These are phyloP conservation scores for Pseudogymnoascus sp. DNA, from an alignment of 2,329 filamentous ascomycete species.

Conservation along the genomic window DNA sequence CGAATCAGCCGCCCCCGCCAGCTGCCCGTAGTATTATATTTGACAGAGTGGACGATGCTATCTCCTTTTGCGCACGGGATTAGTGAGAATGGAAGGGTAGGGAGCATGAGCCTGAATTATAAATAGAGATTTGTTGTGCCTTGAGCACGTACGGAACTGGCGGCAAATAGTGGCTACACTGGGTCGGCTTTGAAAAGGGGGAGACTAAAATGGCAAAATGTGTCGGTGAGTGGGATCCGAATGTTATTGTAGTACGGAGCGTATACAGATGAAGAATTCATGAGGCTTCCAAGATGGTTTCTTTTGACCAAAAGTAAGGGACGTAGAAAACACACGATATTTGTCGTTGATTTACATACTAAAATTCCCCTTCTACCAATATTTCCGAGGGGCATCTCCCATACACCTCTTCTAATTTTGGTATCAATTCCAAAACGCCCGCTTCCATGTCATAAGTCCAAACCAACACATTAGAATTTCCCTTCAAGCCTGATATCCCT, in stretches of 20 bases:
- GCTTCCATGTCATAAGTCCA: neutral
- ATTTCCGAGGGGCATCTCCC: neutral
- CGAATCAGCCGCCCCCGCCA: neutral
- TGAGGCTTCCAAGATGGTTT: neutral
- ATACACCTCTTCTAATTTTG: neutral
- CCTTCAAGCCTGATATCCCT: conserved; percentile 31
- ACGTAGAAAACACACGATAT: too few relatives aligned
- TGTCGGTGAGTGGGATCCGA: neutral
- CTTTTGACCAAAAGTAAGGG: too few relatives aligned
- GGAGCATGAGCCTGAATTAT: neutral
- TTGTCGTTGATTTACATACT: too few relatives aligned
- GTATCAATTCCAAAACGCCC: neutral
- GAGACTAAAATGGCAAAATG: neutral
- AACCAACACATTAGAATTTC: conserved; percentile 20
- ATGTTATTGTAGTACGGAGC: neutral
- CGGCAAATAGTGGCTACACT: neutral
- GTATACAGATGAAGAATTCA: neutral
- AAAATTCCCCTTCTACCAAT: neutral
- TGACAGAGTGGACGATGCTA: neutral
- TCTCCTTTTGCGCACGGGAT: neutral
- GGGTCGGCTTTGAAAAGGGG: neutral
- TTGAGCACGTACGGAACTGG: neutral
- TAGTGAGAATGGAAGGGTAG: neutral
- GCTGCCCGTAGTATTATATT: neutral
- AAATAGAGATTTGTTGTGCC: neutral